Percentiles rank a stretch among this genome's conserved stretches.
Evolutionary conservation across 805 yeast species (phyloP).

Genomic region (Saccharomycopsis fibuligera): DNA sequence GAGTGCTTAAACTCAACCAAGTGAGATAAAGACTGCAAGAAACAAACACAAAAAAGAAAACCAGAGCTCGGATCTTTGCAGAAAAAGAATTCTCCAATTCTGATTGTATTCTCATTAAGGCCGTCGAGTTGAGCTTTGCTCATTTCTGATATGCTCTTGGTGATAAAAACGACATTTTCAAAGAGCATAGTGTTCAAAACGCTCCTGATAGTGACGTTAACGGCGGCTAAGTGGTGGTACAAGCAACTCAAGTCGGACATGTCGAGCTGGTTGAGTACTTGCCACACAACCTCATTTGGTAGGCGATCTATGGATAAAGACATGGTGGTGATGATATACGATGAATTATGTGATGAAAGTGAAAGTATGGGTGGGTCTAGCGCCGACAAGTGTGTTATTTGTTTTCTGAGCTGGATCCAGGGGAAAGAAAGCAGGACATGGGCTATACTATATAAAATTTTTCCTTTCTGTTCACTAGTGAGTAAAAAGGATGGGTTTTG

Average conservation of each 20-base stretch:
- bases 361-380: too few relatives aligned
- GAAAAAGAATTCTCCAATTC: not conserved
- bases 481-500: not conserved
- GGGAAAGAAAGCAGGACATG: not conserved
- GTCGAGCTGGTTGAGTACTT: not conserved
- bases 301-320: not conserved
- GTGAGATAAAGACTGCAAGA: not conserved
- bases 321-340: not conserved
- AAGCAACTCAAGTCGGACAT: not conserved
- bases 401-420: not conserved
- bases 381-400: not conserved
- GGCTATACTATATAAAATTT: not conserved
- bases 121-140: not conserved
- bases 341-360: too few relatives aligned
- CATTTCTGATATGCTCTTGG: not conserved
- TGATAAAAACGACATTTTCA: not conserved
- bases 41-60: conserved; percentile 1
- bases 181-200: conserved; percentile 1
- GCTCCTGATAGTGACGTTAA: too few relatives aligned
- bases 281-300: not conserved
- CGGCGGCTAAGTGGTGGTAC: not conserved
- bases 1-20: not conserved
- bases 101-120: not conserved
- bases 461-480: not conserved
- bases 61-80: not conserved